Evolutionary conservation across 192 early-diverging fungal species (phyloP).

Genomic region (Globomyces pollinis-pini): DNA sequence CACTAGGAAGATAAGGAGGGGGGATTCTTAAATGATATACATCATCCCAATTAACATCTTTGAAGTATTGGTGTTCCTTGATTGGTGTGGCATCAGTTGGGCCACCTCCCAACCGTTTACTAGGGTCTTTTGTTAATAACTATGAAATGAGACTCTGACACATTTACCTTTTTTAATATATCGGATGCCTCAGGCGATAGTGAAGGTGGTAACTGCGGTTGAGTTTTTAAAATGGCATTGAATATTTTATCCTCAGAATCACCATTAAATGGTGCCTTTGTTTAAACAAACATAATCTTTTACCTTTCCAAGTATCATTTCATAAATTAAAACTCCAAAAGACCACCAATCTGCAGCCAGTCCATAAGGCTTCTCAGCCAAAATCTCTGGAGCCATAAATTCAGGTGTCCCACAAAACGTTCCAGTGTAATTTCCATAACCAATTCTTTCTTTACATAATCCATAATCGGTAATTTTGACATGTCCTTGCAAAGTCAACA

Average conservation of each 20-base stretch:
- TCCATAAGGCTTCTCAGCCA: conserved; percentile 87
- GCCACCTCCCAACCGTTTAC: conserved; percentile 74
- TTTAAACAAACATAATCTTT: conserved; percentile 1
- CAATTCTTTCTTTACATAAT: conserved; percentile 95
- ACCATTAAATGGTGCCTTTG: conserved; percentile 84
- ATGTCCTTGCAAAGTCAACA: conserved; percentile 85
- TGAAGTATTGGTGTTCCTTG: conserved; percentile 89
- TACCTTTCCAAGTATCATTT: conserved; percentile 51
- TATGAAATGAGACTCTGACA: conserved; percentile 17
- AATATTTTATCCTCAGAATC: conserved; percentile 98
- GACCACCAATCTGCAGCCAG: conserved; percentile 99
- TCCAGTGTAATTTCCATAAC: conserved; percentile 74
- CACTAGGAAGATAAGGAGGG: conserved; percentile 85
- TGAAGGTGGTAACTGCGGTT: conserved; percentile 88
- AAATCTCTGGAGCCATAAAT: conserved; percentile 98
- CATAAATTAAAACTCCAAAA: conserved; percentile 58
- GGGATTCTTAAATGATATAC: conserved; percentile 79
- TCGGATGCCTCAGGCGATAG: conserved; percentile 91
- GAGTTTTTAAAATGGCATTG: conserved; percentile 92
- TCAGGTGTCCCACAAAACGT: conserved; percentile 99
- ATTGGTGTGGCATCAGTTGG: conserved; percentile 86
- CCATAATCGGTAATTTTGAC: conserved; percentile 99
- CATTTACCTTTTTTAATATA: conserved; percentile 70
- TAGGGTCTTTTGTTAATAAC: conserved; percentile 83
- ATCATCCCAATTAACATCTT: conserved; percentile 92